Conservation (phyloP, 768 basidiomycete genomes). For the Tylopilus rubrobrunneus region DNA sequence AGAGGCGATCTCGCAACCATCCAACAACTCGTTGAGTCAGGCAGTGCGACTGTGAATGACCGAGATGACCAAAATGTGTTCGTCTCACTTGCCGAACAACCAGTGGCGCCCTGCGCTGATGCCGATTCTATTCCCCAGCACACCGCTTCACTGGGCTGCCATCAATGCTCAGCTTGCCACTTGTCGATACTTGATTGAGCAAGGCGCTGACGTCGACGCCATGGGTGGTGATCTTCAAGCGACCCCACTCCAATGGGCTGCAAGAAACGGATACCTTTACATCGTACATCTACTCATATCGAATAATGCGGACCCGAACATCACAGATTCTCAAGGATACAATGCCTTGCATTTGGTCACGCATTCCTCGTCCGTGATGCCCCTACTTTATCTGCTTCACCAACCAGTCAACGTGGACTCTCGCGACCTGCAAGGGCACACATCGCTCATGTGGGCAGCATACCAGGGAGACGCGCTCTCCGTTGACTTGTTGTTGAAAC, state of each 20-base stretch:
- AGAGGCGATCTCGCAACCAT: conserved; percentile 73
- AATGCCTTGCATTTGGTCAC: conserved; percentile 94
- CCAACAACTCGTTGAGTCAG: conserved; percentile 64
- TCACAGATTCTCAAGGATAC: conserved; percentile 92
- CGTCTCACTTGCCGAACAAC: conserved; percentile 5
- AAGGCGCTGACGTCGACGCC: conserved; percentile 93
- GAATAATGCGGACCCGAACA: conserved; percentile 89
- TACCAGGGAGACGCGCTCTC: conserved; percentile 98
- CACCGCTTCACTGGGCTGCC: conserved; percentile 96
- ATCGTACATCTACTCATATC: conserved; percentile 88
- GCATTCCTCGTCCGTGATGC: conserved; percentile 93
- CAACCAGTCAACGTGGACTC: conserved; percentile 93
- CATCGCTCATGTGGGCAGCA: conserved; percentile 96
- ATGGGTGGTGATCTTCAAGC: conserved; percentile 91
- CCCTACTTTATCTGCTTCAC: conserved; percentile 84
- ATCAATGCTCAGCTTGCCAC: conserved; percentile 93
- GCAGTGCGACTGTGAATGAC: conserved; percentile 67
- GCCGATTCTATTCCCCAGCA: conserved; percentile 31
- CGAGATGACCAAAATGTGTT: conserved; percentile 83
- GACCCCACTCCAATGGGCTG: conserved; percentile 97
- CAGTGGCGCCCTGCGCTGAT: neutral
- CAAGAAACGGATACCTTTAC: conserved; percentile 94
- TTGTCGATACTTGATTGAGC: conserved; percentile 82
- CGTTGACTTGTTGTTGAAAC: conserved; percentile 83
- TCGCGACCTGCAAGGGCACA: conserved; percentile 88